A percentile compares a stretch with the other conserved stretches of the same genome.
Evolutionary conservation across 2,329 filamentous ascomycete species (phyloP).

Genomic region (Scedosporium aurantiacum): DNA sequence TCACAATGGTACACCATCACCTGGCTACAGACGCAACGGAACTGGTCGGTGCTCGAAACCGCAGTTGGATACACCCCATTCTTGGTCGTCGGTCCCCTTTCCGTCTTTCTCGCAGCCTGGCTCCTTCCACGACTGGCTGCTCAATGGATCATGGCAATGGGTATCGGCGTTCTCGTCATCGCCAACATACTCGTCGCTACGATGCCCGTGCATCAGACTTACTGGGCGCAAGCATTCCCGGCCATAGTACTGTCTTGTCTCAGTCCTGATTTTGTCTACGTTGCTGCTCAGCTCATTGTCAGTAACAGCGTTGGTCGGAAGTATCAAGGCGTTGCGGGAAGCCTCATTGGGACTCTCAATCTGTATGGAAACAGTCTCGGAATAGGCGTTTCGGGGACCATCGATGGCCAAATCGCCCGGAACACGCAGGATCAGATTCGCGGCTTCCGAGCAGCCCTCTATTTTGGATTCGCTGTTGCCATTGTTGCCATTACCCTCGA

Average conservation of each 20-base stretch:
- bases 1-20: slow-evolving; percentile 41
- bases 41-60: slow-evolving; percentile 29
- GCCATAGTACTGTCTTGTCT: slow-evolving; percentile 46
- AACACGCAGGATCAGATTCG: slow-evolving; percentile 15
- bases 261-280: slow-evolving; percentile 58
- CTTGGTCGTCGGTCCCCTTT: slow-evolving; percentile 29
- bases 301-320: slow-evolving; percentile 37
- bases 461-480: slow-evolving; percentile 29
- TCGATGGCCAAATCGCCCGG: slow-evolving; percentile 33
- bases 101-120: slow-evolving; percentile 31
- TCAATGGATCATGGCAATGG: slow-evolving; percentile 31
- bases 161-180: slow-evolving; percentile 30
- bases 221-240: slow-evolving; percentile 57
- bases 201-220: slow-evolving; percentile 42
- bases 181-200: slow-evolving; percentile 33
- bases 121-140: slow-evolving; percentile 29
- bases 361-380: slow-evolving; percentile 60
- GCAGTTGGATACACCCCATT: slow-evolving; percentile 33
- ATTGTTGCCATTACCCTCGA: slow-evolving; percentile 21
- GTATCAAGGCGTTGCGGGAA: slow-evolving; percentile 37
- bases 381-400: slow-evolving; percentile 54
- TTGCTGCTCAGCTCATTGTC: slow-evolving; percentile 49
- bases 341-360: slow-evolving; percentile 51
- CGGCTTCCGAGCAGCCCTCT: slow-evolving; percentile 27
- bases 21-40: slow-evolving; percentile 33